Evolutionary conservation across 2,329 filamentous ascomycete species (phyloP), one percentile per base, ranked within the genome.

Genomic region (Aspergillus luchuensis): DNA sequence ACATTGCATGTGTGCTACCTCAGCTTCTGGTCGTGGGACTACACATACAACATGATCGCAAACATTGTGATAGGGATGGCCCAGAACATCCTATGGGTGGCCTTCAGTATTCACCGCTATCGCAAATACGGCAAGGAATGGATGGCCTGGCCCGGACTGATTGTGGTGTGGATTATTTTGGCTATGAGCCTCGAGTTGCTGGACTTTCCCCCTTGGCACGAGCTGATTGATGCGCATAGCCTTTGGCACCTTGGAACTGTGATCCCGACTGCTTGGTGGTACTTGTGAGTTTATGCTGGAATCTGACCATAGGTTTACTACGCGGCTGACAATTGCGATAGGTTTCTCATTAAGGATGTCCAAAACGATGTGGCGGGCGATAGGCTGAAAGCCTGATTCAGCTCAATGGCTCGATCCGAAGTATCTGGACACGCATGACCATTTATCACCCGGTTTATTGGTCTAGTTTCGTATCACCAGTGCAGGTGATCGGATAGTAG

Each of bases 221-320:
- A 91, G 7, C 87, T 89, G 75, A 78, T 99, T 54, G 95, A 99
- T 82, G 95, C 95, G 4, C 95, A 99, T 79, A 93, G 91, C 71
- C 77, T 99, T 64, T 99, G 95, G 95, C 95, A 99, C 83, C 75
- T 97, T 63, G 92, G 93, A 59, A 99, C 95, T 0, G 94, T 99
- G 54, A 85, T 85, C 33, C 95, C 95, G 8, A 91, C 91, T 0
- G 81, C 95, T 53, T 85, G 96, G 81, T 97, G 91, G 91, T 99
- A 99, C 77, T 92, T 90, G 93, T 98, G 81, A 83, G 92, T 88
- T 33, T 30, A 11, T 11, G 21, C 10, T 17, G 33, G 17, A 36
- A 36, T 13, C 49, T 45, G 36, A 25, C 10, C 17, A 17, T 17
- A 7, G 38, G 13, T 45, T 33, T 52, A 62, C 61, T 66, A 47